Conservation (phyloP, 2,329 filamentous ascomycete species). For the Monilinia polystroma region DNA sequence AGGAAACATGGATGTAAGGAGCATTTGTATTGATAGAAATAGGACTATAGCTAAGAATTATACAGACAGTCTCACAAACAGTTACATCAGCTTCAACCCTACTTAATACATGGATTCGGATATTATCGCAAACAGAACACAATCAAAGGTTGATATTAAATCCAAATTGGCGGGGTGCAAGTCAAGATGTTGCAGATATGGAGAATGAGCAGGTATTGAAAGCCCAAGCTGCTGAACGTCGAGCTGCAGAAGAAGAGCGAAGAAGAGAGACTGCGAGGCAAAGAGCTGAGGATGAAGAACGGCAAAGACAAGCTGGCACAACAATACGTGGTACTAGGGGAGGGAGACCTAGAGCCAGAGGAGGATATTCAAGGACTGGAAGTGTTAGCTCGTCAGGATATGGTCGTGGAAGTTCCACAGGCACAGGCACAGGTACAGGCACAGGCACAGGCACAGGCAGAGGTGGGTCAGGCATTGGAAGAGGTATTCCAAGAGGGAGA, state of each 20-base stretch:
- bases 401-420: constrained; percentile 19
- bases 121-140: constrained; percentile 95
- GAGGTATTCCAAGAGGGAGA: constrained; percentile 54
- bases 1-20: constrained; percentile 71
- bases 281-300: constrained; percentile 59
- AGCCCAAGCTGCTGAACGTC: constrained; percentile 75
- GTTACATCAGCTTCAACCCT: constrained; percentile 85
- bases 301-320: constrained; percentile 46
- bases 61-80: constrained; percentile 76
- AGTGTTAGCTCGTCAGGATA: constrained; percentile 33
- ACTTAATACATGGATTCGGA: constrained; percentile 92
- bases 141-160: constrained; percentile 90
- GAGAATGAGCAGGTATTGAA: constrained; percentile 75
- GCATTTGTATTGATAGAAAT: constrained; percentile 12
- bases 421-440: constrained; percentile 26
- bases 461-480: constrained; percentile 46
- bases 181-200: constrained; percentile 79
- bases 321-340: constrained; percentile 40
- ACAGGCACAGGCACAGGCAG: constrained; percentile 40
- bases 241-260: constrained; percentile 74
- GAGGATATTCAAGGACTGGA: constrained; percentile 32
- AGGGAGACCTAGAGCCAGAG: constrained; percentile 36
- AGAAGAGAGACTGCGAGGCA: constrained; percentile 68
- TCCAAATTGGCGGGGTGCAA: constrained; percentile 84
- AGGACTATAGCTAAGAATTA: constrained; percentile 26